A percentile compares a stretch with the other conserved stretches of the same genome.
Conservation (phyloP, 2,329 filamentous ascomycete species). For the Ophiostoma australiae region DNA sequence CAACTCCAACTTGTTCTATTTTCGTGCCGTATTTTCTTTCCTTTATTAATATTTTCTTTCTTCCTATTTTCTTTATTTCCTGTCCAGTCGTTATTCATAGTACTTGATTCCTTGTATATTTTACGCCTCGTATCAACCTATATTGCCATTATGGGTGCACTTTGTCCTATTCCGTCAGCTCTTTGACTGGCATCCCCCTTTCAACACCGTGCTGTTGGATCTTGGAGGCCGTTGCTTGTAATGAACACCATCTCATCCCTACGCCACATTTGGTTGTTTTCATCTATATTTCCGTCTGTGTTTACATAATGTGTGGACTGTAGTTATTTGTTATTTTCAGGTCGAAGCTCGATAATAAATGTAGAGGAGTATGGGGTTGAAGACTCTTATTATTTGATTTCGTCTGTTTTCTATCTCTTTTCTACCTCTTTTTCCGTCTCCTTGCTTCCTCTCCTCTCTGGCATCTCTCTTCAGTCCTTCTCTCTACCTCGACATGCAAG, state of each 20-base stretch:
- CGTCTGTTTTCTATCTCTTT: not conserved
- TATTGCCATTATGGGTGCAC: not conserved
- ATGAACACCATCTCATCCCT: not conserved
- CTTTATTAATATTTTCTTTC: not conserved
- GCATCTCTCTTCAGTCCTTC: not conserved
- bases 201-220: not conserved
- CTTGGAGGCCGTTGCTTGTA: not conserved
- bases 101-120: not conserved
- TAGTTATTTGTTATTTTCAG: not conserved
- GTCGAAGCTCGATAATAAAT: not conserved
- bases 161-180: not conserved
- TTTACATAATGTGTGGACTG: not conserved
- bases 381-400: not conserved
- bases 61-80: too few relatives aligned
- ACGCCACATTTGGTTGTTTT: not conserved
- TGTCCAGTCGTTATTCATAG: not conserved
- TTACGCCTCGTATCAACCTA: not conserved
- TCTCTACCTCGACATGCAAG: not conserved
- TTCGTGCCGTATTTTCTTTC: not conserved
- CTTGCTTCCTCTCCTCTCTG: not conserved
- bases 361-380: not conserved
- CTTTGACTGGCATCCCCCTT: not conserved
- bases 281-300: not conserved
- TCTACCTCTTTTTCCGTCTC: not conserved
- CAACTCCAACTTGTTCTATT: not conserved